Evolutionary conservation across 352 stramenopile species (phyloP), one percentile per base, ranked within the genome.

Genomic region (Globisporangium nodosum): DNA sequence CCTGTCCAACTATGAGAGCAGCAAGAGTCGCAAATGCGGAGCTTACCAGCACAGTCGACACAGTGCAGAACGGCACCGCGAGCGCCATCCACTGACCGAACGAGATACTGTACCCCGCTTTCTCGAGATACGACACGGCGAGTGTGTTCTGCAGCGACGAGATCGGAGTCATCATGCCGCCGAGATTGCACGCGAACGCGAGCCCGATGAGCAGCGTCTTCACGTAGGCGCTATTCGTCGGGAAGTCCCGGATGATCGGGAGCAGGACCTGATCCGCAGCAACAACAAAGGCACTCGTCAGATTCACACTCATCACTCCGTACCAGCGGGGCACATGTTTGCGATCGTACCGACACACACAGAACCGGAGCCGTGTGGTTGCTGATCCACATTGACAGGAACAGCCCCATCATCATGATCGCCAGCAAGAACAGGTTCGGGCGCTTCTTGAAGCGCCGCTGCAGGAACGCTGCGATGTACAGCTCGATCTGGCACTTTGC

Each of bases 131-230:
- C 11, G 84, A 93, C 43, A 93, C 83, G 0, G 86, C 86, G 20
- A 95, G 66, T 1, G 84, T 92, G 63, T 95, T 95, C 53, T 97
- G 90, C 27, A 97, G 68, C 54, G 87, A 96, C 45, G 90, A 90
- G 65, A 97, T 97, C 1, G 90, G 90, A 18, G 90, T 97, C 83
- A 97, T 95, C 90, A 97, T 97, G 33, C 90, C 90, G 35, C 90
- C 90, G 18, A 97, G 70, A 61, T 97, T 97, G 66, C 90, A 97
- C 1, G 90, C 89, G 53, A 97, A 97, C n/a, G 90, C 89, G 30
- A 97, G 74, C 1, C 90, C 90, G 48, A 97, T 91, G 27, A 97
- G 73, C 56, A 97, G 74, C 7, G 90, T 94, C 70, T 97, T 96
- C 40, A 93, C 90, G 60, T 93, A 95, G 7, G 71, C 74, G 64